Evolutionary conservation across 2,329 filamentous ascomycete species (phyloP).

Genomic region (Neonectria sp.): DNA sequence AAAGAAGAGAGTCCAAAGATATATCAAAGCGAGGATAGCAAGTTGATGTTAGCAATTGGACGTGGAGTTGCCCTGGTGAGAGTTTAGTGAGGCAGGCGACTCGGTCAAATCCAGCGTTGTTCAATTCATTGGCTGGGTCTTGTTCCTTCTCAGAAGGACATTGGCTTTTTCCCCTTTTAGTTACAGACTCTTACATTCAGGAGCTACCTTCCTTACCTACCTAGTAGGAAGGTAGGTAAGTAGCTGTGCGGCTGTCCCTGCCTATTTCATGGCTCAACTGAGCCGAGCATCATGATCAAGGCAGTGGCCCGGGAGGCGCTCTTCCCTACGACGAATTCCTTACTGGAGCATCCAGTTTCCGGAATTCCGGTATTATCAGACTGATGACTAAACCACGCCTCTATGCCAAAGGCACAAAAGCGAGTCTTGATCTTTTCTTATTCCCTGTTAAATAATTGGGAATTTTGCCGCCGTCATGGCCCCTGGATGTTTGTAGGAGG

Average conservation of each 20-base stretch:
- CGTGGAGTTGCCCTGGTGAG: conserved; percentile 1
- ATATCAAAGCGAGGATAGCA: background rate
- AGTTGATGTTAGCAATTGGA: background rate
- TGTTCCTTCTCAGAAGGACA: background rate
- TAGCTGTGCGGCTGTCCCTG: background rate
- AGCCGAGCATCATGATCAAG: background rate
- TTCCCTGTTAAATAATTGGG: background rate
- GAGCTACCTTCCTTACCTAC: background rate
- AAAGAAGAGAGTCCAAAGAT: background rate
- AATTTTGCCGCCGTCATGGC: background rate
- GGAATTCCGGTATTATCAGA: background rate
- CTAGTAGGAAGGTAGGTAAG: background rate
- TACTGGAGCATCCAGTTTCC: background rate
- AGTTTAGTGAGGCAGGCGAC: background rate
- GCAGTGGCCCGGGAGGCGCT: background rate
- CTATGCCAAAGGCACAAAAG: background rate
- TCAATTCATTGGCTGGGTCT: background rate
- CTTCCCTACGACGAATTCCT: background rate
- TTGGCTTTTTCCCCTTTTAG: background rate
- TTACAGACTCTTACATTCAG: background rate
- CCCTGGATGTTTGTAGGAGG: background rate
- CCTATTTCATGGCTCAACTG: background rate
- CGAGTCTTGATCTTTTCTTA: background rate
- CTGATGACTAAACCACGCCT: background rate
- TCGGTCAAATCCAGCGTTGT: background rate